Conservation (phyloP, 2,329 filamentous ascomycete species). For the Colletotrichum falcatum region DNA sequence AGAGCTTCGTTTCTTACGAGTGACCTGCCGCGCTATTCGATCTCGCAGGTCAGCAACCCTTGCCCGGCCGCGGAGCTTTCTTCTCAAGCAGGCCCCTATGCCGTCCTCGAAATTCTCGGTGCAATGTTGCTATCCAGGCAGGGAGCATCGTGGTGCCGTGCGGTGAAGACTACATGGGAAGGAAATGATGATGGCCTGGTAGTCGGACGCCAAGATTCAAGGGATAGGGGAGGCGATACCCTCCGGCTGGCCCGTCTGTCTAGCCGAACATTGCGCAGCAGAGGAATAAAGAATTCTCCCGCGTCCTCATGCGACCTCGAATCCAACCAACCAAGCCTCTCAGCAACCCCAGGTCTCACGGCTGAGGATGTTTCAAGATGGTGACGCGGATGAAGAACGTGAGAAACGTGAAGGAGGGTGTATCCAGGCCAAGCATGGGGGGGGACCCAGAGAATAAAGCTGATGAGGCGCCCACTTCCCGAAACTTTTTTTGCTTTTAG, state of each 20-base stretch:
- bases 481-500: constrained; percentile 31
- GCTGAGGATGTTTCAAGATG: constrained; percentile 23
- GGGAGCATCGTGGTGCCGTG: too few relatives aligned
- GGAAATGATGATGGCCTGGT: background rate
- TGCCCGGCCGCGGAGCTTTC: too few relatives aligned
- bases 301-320: background rate
- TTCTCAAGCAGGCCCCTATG: too few relatives aligned
- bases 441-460: background rate
- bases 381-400: constrained; percentile 13
- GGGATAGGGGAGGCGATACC: background rate
- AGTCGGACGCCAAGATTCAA: constrained; percentile 1
- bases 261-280: constrained; percentile 1
- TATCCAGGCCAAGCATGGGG: background rate
- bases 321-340: background rate
- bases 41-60: too few relatives aligned
- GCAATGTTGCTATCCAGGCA: too few relatives aligned
- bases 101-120: too few relatives aligned
- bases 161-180: too few relatives aligned
- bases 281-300: background rate
- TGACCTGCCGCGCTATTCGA: too few relatives aligned
- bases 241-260: background rate
- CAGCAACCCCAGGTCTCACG: constrained; percentile 21
- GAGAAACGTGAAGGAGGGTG: background rate
- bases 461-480: constrained; percentile 30
- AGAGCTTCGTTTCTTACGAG: too few relatives aligned